Evolutionary conservation across 805 yeast genomes (phyloP).

Genomic region (Isabelozyma heimii): DNA sequence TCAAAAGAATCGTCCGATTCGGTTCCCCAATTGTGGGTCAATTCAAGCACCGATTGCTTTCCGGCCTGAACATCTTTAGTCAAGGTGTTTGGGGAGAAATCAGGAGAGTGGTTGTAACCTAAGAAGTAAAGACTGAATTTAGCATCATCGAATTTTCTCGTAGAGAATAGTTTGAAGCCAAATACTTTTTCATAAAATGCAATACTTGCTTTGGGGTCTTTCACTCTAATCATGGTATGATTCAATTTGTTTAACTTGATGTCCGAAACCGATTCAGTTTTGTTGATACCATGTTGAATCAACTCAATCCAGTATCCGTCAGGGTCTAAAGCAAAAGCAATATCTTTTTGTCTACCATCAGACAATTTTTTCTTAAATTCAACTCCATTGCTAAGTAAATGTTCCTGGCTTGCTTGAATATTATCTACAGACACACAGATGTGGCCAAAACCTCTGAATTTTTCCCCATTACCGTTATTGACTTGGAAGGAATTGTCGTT

Average conservation of each 20-base stretch:
- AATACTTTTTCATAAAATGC: slow-evolving; percentile 75
- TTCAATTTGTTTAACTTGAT: slow-evolving; percentile 55
- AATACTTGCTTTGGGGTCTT: slow-evolving; percentile 74
- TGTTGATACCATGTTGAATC: slow-evolving; percentile 53
- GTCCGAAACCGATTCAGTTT: slow-evolving; percentile 40
- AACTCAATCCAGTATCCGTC: slow-evolving; percentile 97
- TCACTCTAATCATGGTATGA: slow-evolving; percentile 91
- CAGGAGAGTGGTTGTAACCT: slow-evolving; percentile 57
- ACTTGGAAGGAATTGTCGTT: slow-evolving; percentile 51
- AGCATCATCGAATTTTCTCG: slow-evolving; percentile 59
- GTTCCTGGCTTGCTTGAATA: slow-evolving; percentile 58
- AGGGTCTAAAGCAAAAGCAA: slow-evolving; percentile 94
- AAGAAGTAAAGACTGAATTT: slow-evolving; percentile 84
- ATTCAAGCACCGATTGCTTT: slow-evolving; percentile 75
- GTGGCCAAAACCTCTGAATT: slow-evolving; percentile 91
- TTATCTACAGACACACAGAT: slow-evolving; percentile 85
- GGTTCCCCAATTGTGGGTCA: slow-evolving; percentile 96
- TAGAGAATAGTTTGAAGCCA: slow-evolving; percentile 74
- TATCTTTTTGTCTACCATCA: slow-evolving; percentile 90
- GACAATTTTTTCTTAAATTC: slow-evolving; percentile 75
- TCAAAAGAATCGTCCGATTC: slow-evolving; percentile 71
- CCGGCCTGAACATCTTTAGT: slow-evolving; percentile 27
- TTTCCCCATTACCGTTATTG: slow-evolving; percentile 82
- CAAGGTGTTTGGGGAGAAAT: slow-evolving; percentile 39
- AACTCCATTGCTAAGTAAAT: slow-evolving; percentile 61